Evolutionary conservation across 176 grass and related monocot species (phyloP).

Genomic region (Juncus effusus): DNA sequence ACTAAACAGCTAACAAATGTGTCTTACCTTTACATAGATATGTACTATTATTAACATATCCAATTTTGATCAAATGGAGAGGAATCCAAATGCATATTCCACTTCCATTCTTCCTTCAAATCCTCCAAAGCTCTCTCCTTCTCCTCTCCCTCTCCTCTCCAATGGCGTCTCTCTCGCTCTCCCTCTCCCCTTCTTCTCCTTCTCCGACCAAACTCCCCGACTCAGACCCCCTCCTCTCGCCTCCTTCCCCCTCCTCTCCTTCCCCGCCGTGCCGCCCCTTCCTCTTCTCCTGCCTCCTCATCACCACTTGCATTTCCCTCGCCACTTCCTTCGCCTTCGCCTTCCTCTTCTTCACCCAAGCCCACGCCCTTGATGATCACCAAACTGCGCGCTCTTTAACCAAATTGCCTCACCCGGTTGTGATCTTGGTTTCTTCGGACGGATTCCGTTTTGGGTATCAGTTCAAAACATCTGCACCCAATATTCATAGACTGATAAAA

Average conservation of each 20-base stretch:
- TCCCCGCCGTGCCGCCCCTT: not conserved
- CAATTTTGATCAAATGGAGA: too few relatives aligned
- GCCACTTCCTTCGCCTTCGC: conserved; percentile 15
- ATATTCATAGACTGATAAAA: conserved; percentile 62
- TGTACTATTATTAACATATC: too few relatives aligned
- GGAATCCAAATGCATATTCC: too few relatives aligned
- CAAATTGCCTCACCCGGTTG: conserved; percentile 67
- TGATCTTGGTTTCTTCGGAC: conserved; percentile 72
- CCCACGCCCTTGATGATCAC: conserved; percentile 7
- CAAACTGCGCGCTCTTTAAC: conserved; percentile 26
- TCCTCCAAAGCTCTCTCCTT: too few relatives aligned
- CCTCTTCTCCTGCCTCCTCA: conserved; percentile 15
- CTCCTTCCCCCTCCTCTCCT: not conserved
- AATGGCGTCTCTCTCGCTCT: conserved; percentile 19
- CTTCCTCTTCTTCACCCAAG: conserved; percentile 27
- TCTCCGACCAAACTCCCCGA: not conserved
- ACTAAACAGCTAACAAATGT: too few relatives aligned
- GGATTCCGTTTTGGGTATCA: conserved; percentile 94
- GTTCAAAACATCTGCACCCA: conserved; percentile 51
- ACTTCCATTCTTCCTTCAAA: too few relatives aligned
- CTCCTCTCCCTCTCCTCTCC: not conserved
- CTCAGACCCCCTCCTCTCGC: conserved; percentile 17
- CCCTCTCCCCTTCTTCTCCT: not conserved
- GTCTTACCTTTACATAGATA: too few relatives aligned
- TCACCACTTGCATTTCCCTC: not conserved